Evolutionary conservation across 139 green algal genomes (phyloP), one percentile per base, ranked within the genome.

Genomic region (Picocystis salinarum): DNA sequence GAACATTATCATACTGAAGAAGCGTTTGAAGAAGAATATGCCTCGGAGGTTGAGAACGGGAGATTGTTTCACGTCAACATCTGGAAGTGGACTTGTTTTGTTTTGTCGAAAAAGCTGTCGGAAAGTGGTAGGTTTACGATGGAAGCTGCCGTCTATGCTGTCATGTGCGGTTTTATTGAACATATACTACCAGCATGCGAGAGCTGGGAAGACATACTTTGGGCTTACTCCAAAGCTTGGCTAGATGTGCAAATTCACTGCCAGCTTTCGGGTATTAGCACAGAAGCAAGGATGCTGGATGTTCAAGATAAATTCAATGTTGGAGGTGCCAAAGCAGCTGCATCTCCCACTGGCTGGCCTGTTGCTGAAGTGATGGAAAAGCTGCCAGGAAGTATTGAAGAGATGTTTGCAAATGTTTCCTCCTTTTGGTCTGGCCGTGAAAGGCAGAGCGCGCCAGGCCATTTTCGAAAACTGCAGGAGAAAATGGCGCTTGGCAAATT

Each of bases 151-250:
- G 27, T 79, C 28, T 84, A 76, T 34, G 77, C 45, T 5, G 55
- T 64, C 11, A 44, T 86, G 34, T 52, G 56, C 24, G 46, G 64
- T 28, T 47, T 72, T 50, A 31, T 80, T 28, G 29, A 34, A 0
- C 27, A 41, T 23, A 33, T 72, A 34, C 55, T 79, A 33, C 62
- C 76, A 11, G 76, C 61, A 0, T 86, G 73, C 49, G 3, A 13
- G 37, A 57, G 28, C 37, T 87, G 77, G 74, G 73, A 84, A 52
- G 76, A 88, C 53, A 49, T 50, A 13, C 46, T 53, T 7, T 88
- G 76, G 76, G 63, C 56, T 4, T 59, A 75, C 47, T 73, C 70
- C 54, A 53, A 67, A 13, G 68, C 55, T 42, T 74, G 64, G 65
- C 49, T 75, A 44, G 68, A 75, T 4, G 30, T 28, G 5, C 40